phyloP scores from a whole-genome alignment of 257 asterid genomes.

The Cynanchum wilfordii region DNA sequence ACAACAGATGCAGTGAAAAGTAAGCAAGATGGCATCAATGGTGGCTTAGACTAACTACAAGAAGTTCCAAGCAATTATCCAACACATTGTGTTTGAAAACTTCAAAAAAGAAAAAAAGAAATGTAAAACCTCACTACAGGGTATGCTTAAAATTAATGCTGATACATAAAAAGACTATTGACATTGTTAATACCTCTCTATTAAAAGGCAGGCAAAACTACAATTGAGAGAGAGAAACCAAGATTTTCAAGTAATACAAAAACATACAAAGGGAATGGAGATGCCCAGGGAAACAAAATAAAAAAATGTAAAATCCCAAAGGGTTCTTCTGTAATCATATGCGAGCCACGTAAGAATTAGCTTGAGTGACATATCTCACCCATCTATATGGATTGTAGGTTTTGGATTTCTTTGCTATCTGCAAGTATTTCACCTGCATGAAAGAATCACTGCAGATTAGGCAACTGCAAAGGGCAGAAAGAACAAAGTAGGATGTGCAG shows the following conservation, averaged over 20 bases:
- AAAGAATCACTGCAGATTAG: slow-evolving; percentile 14
- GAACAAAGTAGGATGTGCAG: background rate
- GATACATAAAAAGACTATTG: background rate
- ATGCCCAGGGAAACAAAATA: background rate
- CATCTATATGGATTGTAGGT: slow-evolving; percentile 84
- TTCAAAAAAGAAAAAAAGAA: background rate
- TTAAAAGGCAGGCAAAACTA: background rate
- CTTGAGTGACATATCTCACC: slow-evolving; percentile 97
- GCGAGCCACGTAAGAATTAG: slow-evolving; percentile 97
- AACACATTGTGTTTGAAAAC: background rate
- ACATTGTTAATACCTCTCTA: background rate
- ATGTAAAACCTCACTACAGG: background rate
- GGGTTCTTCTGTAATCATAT: slow-evolving; percentile 35
- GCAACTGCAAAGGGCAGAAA: background rate
- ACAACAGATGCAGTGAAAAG: background rate
- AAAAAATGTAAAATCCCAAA: background rate
- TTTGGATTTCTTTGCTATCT: slow-evolving; percentile 81
- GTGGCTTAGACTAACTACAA: background rate
- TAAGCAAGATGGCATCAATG: background rate
- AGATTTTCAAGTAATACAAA: background rate
- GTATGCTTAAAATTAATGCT: background rate
- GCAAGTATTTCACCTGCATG: slow-evolving; percentile 88
- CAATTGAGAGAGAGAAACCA: background rate
- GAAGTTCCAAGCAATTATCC: background rate
- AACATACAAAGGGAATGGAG: background rate